Percentiles rank a stretch among this genome's conserved stretches.
Conservation (phyloP, 495 filamentous ascomycete genomes). For the Aspergillus olivimuriae region DNA sequence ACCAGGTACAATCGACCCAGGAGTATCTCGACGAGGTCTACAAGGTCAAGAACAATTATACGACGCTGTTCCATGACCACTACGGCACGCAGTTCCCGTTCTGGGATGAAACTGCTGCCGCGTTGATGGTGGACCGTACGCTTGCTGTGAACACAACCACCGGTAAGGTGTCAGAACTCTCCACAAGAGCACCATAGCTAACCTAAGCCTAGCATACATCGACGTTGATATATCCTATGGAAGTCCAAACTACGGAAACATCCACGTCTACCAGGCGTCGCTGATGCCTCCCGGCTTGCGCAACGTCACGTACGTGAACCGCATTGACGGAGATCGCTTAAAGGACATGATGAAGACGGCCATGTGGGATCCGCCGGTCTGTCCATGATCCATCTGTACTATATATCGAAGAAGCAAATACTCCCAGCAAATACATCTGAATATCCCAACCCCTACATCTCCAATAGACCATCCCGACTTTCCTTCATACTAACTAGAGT, state of each 20-base stretch:
- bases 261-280: constrained; percentile 28
- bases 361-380: constrained; percentile 18
- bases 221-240: constrained; percentile 29
- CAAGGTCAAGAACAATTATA: constrained; percentile 19
- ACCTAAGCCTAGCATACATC: constrained; percentile 3
- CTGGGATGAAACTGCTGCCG: constrained; percentile 39
- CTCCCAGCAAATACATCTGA: too few species aligned
- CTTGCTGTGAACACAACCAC: constrained; percentile 24
- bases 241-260: constrained; percentile 29
- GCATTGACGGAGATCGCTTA: constrained; percentile 25
- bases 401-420: too few species aligned
- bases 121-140: constrained; percentile 27
- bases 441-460: too few species aligned
- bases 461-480: too few species aligned
- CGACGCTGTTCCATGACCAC: constrained; percentile 24
- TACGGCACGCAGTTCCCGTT: constrained; percentile 31
- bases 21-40: constrained; percentile 23
- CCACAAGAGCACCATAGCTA: background rate
- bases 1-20: constrained; percentile 24
- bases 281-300: constrained; percentile 24
- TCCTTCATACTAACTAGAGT: too few species aligned
- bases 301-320: constrained; percentile 27
- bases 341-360: constrained; percentile 24
- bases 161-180: constrained; percentile 11
- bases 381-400: background rate